phyloP scores from a whole-genome alignment of 106 monocot genomes.

The Dendrobium officinale region DNA sequence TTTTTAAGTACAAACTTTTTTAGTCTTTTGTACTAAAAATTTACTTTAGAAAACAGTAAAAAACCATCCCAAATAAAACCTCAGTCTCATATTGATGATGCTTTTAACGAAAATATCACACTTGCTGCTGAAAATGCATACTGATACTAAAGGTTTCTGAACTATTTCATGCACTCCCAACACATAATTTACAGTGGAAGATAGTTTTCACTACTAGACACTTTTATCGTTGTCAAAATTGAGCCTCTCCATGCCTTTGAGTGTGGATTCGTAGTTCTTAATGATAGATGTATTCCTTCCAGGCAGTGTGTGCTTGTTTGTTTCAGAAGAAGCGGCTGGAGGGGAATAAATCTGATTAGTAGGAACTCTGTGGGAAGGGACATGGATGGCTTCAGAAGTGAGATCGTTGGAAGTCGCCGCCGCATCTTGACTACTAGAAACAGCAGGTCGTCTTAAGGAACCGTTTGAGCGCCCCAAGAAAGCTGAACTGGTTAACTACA shows the following conservation, averaged over 20 bases:
- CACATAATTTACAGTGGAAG: neutral
- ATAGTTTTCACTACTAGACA: neutral
- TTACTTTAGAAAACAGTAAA: too few relatives aligned
- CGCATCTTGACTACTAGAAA: slow-evolving; percentile 29
- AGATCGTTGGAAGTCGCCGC: slow-evolving; percentile 17
- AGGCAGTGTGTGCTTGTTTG: slow-evolving; percentile 6
- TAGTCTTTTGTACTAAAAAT: too few relatives aligned
- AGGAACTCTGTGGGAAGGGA: slow-evolving; percentile 28
- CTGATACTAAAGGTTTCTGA: neutral
- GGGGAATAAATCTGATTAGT: neutral
- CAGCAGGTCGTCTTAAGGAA: slow-evolving; percentile 54
- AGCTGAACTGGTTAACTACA: slow-evolving; percentile 45
- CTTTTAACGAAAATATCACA: neutral
- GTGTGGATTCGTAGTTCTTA: slow-evolving; percentile 39
- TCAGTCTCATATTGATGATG: too few relatives aligned
- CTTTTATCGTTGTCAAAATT: slow-evolving; percentile 30
- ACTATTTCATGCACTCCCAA: neutral
- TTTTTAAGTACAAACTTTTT: too few relatives aligned
- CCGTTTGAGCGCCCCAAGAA: slow-evolving; percentile 37
- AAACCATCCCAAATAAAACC: too few relatives aligned
- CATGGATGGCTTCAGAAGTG: slow-evolving; percentile 28
- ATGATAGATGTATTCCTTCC: slow-evolving; percentile 23
- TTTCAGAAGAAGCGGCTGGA: neutral
- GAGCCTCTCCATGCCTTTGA: slow-evolving; percentile 40
- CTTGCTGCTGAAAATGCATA: too few relatives aligned